A percentile compares a stretch with the other conserved stretches of the same genome.
Conservation (phyloP, 768 basidiomycete species). For the Agaricus subrufescens region DNA sequence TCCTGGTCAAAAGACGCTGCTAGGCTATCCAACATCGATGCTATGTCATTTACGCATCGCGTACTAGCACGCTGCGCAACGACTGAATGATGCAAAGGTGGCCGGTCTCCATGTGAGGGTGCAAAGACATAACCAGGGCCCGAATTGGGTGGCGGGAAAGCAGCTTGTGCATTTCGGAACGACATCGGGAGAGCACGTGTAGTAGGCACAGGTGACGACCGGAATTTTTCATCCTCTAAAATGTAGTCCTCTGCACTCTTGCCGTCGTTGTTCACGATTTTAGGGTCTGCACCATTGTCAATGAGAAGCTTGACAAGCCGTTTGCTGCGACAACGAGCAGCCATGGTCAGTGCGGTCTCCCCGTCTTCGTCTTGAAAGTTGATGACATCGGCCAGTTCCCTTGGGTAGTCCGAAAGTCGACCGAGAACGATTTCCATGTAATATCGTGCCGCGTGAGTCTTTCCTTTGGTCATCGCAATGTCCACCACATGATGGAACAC, state of each 20-base stretch:
- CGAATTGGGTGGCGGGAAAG: constrained; percentile 43
- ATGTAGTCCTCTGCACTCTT: constrained; percentile 99
- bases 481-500: constrained; percentile 98
- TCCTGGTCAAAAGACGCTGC: constrained; percentile 91
- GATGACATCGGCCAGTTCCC: constrained; percentile 95
- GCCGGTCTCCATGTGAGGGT: constrained; percentile 54
- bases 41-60: constrained; percentile 78
- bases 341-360: constrained; percentile 95
- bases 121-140: constrained; percentile 38
- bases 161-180: constrained; percentile 66
- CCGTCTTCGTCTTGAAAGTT: constrained; percentile 99
- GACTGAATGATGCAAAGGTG: constrained; percentile 79
- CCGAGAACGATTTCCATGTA: constrained; percentile 96
- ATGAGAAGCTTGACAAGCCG: constrained; percentile 93
- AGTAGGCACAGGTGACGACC: constrained; percentile 81
- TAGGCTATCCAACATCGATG: constrained; percentile 81
- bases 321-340: constrained; percentile 92
- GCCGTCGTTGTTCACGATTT: constrained; percentile 89
- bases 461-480: constrained; percentile 95
- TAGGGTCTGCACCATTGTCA: constrained; percentile 95
- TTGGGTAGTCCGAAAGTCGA: constrained; percentile 87
- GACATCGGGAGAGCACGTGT: constrained; percentile 66
- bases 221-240: constrained; percentile 95
- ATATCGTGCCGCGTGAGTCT: constrained; percentile 95
- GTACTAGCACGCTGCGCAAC: constrained; percentile 85